A percentile compares a stretch with the other conserved stretches of the same genome.
Evolutionary conservation across 441 rosid species (phyloP).

Genomic region (Daphne laureola): DNA sequence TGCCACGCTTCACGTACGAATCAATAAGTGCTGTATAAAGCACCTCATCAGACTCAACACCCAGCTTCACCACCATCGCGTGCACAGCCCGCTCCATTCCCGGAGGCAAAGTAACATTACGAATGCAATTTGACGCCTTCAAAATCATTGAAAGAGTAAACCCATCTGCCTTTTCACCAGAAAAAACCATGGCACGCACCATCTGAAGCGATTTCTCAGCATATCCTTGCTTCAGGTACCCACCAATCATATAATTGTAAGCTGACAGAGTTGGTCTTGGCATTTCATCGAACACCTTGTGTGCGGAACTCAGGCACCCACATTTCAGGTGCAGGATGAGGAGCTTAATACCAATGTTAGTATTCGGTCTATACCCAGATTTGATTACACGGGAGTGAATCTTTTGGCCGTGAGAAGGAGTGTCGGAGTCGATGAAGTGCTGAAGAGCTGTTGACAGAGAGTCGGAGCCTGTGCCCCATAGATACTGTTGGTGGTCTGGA

Average conservation of each 20-base stretch:
- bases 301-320: slow-evolving; percentile 47
- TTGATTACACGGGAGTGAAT: slow-evolving; percentile 59
- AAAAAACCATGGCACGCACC: slow-evolving; percentile 35
- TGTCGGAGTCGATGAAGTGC: slow-evolving; percentile 50
- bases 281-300: slow-evolving; percentile 70
- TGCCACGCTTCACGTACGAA: slow-evolving; percentile 63
- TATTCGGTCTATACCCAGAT: slow-evolving; percentile 48
- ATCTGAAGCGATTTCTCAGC: slow-evolving; percentile 29
- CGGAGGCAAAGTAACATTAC: slow-evolving; percentile 19
- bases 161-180: slow-evolving; percentile 63
- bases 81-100: slow-evolving; percentile 45
- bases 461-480: slow-evolving; percentile 19
- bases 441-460: slow-evolving; percentile 48
- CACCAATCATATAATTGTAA: slow-evolving; percentile 66
- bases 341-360: slow-evolving; percentile 60
- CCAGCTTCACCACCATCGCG: slow-evolving; percentile 45
- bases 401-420: slow-evolving; percentile 49
- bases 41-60: slow-evolving; percentile 57
- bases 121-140: slow-evolving; percentile 50
- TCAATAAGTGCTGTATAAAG: slow-evolving; percentile 72
- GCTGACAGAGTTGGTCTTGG: slow-evolving; percentile 64
- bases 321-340: slow-evolving; percentile 47
- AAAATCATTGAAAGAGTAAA: slow-evolving; percentile 75
- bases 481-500: slow-evolving; percentile 13
- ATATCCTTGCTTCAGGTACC: slow-evolving; percentile 46